Evolutionary conservation across 2,329 filamentous ascomycete genomes (phyloP), one percentile per base, ranked within the genome.

Genomic region (Coniella vitis): DNA sequence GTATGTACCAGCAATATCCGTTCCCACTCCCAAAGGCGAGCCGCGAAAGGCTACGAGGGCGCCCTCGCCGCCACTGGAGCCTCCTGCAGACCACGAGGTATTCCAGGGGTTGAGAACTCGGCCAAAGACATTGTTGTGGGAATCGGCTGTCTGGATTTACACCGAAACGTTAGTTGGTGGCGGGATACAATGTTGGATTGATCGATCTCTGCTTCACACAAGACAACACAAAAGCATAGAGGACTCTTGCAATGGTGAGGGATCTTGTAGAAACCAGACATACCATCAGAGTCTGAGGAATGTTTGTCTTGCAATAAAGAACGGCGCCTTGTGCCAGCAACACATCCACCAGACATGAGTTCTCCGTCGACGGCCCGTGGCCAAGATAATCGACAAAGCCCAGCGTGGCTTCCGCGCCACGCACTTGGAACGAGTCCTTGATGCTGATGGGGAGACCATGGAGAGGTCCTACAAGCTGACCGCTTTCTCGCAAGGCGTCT

Each of bases 261-360:
- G n/a, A n/a, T n/a, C n/a, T n/a, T n/a, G n/a, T n/a, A n/a, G n/a
- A n/a, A n/a, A n/a, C n/a, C n/a, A n/a, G 21, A 7, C 1, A 9
- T 13, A 49, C 47, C 54, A 56, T 56, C 12, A 56, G 49, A 0
- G 54, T 51, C 49, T 57, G 55, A 2, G 55, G 54, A 7, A 54
- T 43, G 20, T 52, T 52, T 3, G 55, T 56, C 41, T 57, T 57
- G 48, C 50, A 53, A 21, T 52, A 56, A 14, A 56, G 38, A 4
- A 57, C 52, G 9, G 55, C 55, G 1, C 55, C 55, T 16, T 54
- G 39, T 13, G 17, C 37, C 5, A 55, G 48, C 9, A 57, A 41
- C 8, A 53, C 51, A n/a, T 54, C 43, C 2, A 55, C 52, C 21
- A 56, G 39, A 17, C 49, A 43, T 3, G 51, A 53, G 40, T 52